A percentile compares a stretch with the other conserved stretches of the same genome.
These are phyloP conservation scores for Berberis thunbergii DNA, from an alignment of 164 flowering plant genomes.

Conservation along the genomic window DNA sequence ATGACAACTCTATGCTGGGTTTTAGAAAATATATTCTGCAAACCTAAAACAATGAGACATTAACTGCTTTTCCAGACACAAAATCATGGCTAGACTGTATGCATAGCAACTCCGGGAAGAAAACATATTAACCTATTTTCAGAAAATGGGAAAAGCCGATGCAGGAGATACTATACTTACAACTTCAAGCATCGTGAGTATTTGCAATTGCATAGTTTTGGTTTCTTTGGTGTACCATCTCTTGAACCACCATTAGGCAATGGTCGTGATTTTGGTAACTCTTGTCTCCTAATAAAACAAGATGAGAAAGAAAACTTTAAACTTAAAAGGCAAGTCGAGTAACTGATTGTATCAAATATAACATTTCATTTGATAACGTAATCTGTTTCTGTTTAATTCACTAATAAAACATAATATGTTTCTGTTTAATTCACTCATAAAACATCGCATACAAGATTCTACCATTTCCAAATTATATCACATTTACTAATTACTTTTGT, in stretches of 20 bases:
- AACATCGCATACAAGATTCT: no score
- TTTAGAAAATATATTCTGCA: no score
- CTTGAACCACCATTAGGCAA: slow-evolving; percentile 45
- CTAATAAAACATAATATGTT: no score
- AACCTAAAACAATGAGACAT: no score
- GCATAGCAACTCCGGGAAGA: not conserved
- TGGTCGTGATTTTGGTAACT: slow-evolving; percentile 58
- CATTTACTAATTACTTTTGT: not conserved
- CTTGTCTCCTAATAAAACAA: slow-evolving; percentile 52
- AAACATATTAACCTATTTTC: not conserved
- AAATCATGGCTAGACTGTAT: no score
- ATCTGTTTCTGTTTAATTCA: no score
- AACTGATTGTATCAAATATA: not conserved
- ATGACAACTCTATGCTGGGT: no score
- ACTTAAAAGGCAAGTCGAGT: not conserved
- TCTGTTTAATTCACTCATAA: no score
- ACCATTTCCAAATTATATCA: no score
- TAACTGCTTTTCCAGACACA: no score
- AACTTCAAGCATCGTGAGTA: slow-evolving; percentile 84
- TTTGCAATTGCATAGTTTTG: slow-evolving; percentile 91
- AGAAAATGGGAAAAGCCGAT: not conserved
- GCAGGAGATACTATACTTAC: slow-evolving; percentile 39
- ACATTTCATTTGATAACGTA: not conserved
- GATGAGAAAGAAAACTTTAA: slow-evolving; percentile 2
- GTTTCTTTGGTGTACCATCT: slow-evolving; percentile 86